These are phyloP conservation scores for Zoysia matrella DNA, from an alignment of 202 grass and related monocot genomes.

Conservation along the genomic window DNA sequence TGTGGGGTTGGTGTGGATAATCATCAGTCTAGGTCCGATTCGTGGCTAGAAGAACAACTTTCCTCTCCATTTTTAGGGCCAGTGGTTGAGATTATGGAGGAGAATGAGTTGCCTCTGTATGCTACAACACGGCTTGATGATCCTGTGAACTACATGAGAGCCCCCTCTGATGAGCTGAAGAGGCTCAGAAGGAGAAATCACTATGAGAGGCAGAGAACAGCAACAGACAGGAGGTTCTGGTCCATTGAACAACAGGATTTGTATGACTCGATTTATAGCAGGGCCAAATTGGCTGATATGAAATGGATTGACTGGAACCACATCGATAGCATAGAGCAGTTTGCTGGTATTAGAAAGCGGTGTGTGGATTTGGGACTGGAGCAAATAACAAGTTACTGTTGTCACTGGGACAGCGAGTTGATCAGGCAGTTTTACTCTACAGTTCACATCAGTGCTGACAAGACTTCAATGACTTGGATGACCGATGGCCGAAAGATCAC, in stretches of 20 bases:
- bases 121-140: neutral
- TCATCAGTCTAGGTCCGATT: neutral
- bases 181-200: conserved; percentile 38
- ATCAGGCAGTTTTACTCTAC: conserved; percentile 43
- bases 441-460: conserved; percentile 33
- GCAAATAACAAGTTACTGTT: conserved; percentile 8
- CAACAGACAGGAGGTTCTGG: conserved; percentile 46
- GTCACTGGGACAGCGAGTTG: conserved; percentile 28
- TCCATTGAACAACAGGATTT: conserved; percentile 48
- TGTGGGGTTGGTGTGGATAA: neutral
- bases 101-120: conserved; percentile 39
- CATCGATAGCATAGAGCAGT: conserved; percentile 2
- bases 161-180: conserved; percentile 34
- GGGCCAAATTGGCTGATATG: neutral
- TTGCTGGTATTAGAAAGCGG: conserved; percentile 29
- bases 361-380: conserved; percentile 38
- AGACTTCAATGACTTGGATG: conserved; percentile 42
- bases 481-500: conserved; percentile 22
- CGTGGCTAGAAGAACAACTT: conserved; percentile 1
- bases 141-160: neutral
- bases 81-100: conserved; percentile 26
- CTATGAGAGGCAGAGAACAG: conserved; percentile 40
- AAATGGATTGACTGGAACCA: conserved; percentile 35
- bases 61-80: neutral
- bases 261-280: conserved; percentile 25